Percentiles rank a stretch among this genome's conserved stretches.
Evolutionary conservation across 768 basidiomycete species (phyloP).

Genomic region (Strobilomyces echinocephalus): DNA sequence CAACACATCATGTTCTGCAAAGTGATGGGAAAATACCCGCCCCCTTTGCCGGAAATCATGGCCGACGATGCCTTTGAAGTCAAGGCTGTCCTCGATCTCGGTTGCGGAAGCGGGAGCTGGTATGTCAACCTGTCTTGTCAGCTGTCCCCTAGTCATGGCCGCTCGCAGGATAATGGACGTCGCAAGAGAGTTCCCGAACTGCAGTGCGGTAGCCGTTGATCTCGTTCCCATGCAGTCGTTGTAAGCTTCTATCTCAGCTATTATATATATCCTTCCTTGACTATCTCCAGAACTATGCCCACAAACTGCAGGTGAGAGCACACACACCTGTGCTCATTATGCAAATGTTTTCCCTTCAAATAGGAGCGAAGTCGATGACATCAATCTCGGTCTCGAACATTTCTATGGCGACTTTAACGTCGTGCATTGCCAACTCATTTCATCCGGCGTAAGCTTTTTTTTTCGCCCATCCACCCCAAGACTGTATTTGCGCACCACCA

Average conservation of each 20-base stretch:
- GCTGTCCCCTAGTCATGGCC: constrained; percentile 6
- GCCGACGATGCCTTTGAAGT: constrained; percentile 52
- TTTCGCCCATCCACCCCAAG: constrained; percentile 8
- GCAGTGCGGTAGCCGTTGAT: constrained; percentile 69
- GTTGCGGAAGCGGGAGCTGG: constrained; percentile 79
- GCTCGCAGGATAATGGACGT: constrained; percentile 65
- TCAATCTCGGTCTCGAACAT: constrained; percentile 80
- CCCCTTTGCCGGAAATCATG: constrained; percentile 54
- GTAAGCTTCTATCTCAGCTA: constrained; percentile 38
- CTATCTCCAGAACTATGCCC: constrained; percentile 52
- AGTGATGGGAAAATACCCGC: constrained; percentile 64
- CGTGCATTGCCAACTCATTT: constrained; percentile 66
- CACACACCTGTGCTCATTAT: constrained; percentile 1
- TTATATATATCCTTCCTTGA: constrained; percentile 16
- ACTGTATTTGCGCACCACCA: constrained; percentile 27
- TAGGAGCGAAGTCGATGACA: constrained; percentile 81
- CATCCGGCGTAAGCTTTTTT: constrained; percentile 57
- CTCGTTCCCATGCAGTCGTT: constrained; percentile 72
- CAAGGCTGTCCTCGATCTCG: constrained; percentile 68
- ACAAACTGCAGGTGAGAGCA: constrained; percentile 57
- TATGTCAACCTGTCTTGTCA: constrained; percentile 26
- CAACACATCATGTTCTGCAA: constrained; percentile 64
- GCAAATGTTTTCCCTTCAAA: constrained; percentile 5
- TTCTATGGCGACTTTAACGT: constrained; percentile 76
- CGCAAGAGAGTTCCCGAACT: constrained; percentile 67